Evolutionary conservation across 2,329 filamentous ascomycete species (phyloP).

Genomic region (Penicillium sp.): DNA sequence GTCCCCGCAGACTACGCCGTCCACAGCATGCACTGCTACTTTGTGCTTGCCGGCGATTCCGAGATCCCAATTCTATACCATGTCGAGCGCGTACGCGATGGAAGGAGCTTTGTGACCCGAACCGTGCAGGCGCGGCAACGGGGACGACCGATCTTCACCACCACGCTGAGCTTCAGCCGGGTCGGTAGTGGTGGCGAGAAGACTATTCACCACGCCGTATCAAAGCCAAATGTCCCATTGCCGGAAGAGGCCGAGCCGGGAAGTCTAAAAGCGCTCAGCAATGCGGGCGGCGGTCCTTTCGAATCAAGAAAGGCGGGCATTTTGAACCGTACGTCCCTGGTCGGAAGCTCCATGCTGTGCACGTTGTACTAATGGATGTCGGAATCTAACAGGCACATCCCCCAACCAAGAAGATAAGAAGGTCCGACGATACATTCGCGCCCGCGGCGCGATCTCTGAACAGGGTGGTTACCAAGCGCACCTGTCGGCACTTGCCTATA

Average conservation of each 20-base stretch:
- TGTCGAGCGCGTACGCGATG: conserved; percentile 89
- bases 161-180: conserved; percentile 83
- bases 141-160: conserved; percentile 90
- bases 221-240: conserved; percentile 56
- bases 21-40: conserved; percentile 99
- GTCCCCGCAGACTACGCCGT: conserved; percentile 76
- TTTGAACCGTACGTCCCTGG: conserved; percentile 48
- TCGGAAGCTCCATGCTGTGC: background rate
- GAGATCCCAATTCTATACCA: conserved; percentile 89
- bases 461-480: conserved; percentile 76
- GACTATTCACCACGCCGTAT: conserved; percentile 64
- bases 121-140: conserved; percentile 94
- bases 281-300: conserved; percentile 53
- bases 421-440: conserved; percentile 56
- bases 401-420: conserved; percentile 64
- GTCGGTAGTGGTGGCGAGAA: conserved; percentile 55
- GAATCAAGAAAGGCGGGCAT: conserved; percentile 58
- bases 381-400: conserved; percentile 39
- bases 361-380: background rate
- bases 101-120: conserved; percentile 82
- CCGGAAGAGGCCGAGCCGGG: conserved; percentile 37
- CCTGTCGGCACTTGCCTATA: conserved; percentile 84
- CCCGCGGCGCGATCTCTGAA: conserved; percentile 66
- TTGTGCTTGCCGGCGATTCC: conserved; percentile 83
- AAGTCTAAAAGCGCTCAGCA: conserved; percentile 31